Evolutionary conservation across 495 filamentous ascomycete species (phyloP), one percentile per base, ranked within the genome.

Genomic region (Trypethelium eluteriae): DNA sequence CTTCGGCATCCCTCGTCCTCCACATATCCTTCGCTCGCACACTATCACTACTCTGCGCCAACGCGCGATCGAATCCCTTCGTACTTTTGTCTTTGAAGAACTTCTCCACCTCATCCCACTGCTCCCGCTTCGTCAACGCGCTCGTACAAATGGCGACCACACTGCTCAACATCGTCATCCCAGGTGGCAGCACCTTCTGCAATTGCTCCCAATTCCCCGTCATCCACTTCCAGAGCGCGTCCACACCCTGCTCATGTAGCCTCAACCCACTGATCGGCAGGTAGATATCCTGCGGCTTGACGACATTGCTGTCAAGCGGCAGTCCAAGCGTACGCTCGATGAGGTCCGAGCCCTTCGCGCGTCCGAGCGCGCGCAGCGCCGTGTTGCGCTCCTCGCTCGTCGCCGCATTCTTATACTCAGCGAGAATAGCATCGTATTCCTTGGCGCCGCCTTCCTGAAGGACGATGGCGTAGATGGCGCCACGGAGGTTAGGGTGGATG

Each of bases 201-300:
- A 98, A 78, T 32, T 81, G 79, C 11, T 89, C 88, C 92, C 93
- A 98, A 80, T 96, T 93, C 64, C 85, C 80, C 73, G 86, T 89
- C 79, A 95, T 81, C 89, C 90, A 98, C 56, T 68, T 72, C 84
- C 89, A 98, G 66, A 96, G 80, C 11, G 88, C 89, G 65, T 90
- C 82, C 61, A 93, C 88, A 72, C 94, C 94, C 57, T 86, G 83
- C 3, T 83, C 77, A 74, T 96, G 90, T 70, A 82, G 85, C 66
- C 94, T 85, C 62, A 98, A 83, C 36, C 89, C 90, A 47, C 84
- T 82, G 36, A 95, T 79, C 2, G 86, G 94, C 73, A 96, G 86
- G 80, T 97, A 98, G 70, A 98, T 87, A 50, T 98, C 94, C 78
- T 98, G 94, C 70, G 88, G 92, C 81, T 96, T 95, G 76, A 98